Base-by-base conservation (phyloP, 1,284 basidiomycete species). In the Pterulicium gracile region DNA sequence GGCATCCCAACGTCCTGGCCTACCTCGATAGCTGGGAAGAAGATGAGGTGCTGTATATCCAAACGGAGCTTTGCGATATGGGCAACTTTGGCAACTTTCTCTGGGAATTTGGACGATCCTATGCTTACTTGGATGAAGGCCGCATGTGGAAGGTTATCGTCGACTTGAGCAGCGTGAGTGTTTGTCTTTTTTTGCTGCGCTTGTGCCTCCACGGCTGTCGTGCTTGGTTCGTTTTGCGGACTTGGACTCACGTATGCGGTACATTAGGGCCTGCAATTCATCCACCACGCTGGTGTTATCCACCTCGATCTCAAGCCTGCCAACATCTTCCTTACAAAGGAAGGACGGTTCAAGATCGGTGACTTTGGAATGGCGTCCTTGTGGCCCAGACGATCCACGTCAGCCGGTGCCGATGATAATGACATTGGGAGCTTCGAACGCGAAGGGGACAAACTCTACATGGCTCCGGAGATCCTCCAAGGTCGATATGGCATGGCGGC, bases 21-120 rank as follows among this genome's bases (percentile, higher is more conserved):
- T 94, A 96, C 55, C 73, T 91, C 49, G 91, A 96, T 65, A 93
- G 91, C 49, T 98, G 96, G 96, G 95, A 99, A 64, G 89, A 98
- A 66, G 78, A 88, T 50, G 84, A 92, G 46, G 77, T 81, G 49
- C 69, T 98, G 23, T 97, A 78, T 65, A 94, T 99, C 55, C 90
- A 87, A 60, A 97, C 94, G 2, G 96, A 98, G 63, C 75, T 98
- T 24, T 98, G 96, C 64, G 86, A 88, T 54, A 76, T 88, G 50
- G 96, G 96, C 49, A 95, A 91, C 60, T 78, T 98, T 52, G 82
- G 83, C 1, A 83, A 81, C 58, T 98, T 98, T 73, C 70, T 99
- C 54, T 88, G 89, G 70, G 88, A 94, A 64, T 98, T 90, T 61
- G 94, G 96, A 3, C 77, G 81, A 41, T 74, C 74, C 24, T 91